Percentiles rank a stretch among this genome's conserved stretches.
These are phyloP conservation scores for Salicornia ramosissima DNA, from an alignment of 148 eudicot species.

Conservation along the genomic window DNA sequence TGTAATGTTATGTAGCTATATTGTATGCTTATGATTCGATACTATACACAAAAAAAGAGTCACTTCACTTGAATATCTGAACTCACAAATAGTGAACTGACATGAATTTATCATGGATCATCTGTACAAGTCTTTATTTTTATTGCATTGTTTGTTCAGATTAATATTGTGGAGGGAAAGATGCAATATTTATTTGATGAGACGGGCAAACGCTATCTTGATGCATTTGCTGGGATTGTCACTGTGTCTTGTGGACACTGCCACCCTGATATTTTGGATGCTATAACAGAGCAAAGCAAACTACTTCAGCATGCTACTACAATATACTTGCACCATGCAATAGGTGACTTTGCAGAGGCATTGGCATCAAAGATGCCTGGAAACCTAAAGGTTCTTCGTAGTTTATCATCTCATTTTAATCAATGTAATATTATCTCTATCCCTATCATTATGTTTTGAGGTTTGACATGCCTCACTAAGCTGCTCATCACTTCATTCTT, in stretches of 20 bases:
- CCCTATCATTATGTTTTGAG: background rate
- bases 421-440: background rate
- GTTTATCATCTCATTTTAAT: background rate
- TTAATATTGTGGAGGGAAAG: slow-evolving; percentile 96
- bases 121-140: slow-evolving; percentile 8
- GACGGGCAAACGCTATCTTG: slow-evolving; percentile 87
- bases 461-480: background rate
- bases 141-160: slow-evolving; percentile 35
- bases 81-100: background rate
- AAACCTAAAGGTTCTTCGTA: slow-evolving; percentile 61
- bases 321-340: slow-evolving; percentile 90
- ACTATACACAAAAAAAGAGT: no score
- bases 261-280: slow-evolving; percentile 84
- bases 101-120: background rate
- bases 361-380: slow-evolving; percentile 98
- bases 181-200: slow-evolving; percentile 98
- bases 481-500: background rate
- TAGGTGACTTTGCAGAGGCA: slow-evolving; percentile 93
- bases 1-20: no score
- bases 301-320: slow-evolving; percentile 98
- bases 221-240: slow-evolving; percentile 97
- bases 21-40: no score
- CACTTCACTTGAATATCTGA: no score
- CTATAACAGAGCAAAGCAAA: slow-evolving; percentile 75
- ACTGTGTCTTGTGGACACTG: slow-evolving; percentile 99